Conservation (phyloP, 371 early-diverging fungal species). For the Syncephalis plumigaleata region DNA sequence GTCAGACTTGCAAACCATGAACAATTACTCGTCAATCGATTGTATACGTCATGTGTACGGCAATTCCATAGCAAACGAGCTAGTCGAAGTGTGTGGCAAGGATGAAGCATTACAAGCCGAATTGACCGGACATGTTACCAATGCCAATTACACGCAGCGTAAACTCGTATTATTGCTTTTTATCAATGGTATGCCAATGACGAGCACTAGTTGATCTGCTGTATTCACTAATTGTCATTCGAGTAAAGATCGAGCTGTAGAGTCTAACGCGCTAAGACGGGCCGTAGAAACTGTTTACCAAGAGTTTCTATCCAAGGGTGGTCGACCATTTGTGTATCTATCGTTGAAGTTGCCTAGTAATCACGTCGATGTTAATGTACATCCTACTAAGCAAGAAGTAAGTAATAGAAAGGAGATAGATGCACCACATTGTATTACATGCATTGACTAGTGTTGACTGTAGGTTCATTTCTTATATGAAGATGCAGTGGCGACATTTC, state of each 20-base stretch:
- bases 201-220: background rate
- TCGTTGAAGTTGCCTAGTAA: conserved; percentile 62
- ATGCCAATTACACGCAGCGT: conserved; percentile 67
- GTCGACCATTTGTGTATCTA: conserved; percentile 85
- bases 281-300: conserved; percentile 65
- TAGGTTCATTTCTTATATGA: conserved; percentile 82
- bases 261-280: conserved; percentile 54
- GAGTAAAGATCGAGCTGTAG: conserved; percentile 69
- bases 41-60: conserved; percentile 74
- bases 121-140: conserved; percentile 51
- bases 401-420: background rate
- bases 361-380: conserved; percentile 95
- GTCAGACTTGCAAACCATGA: conserved; percentile 59
- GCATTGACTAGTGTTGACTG: background rate
- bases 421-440: background rate
- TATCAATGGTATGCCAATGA: conserved; percentile 62
- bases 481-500: conserved; percentile 50
- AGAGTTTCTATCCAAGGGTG: conserved; percentile 64
- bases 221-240: background rate
- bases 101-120: conserved; percentile 25
- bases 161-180: conserved; percentile 71
- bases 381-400: conserved; percentile 89
- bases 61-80: conserved; percentile 43
- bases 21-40: conserved; percentile 34
- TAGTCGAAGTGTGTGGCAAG: conserved; percentile 30